Conservation (phyloP, 805 yeast species). For the Yarrowia sp. region DNA sequence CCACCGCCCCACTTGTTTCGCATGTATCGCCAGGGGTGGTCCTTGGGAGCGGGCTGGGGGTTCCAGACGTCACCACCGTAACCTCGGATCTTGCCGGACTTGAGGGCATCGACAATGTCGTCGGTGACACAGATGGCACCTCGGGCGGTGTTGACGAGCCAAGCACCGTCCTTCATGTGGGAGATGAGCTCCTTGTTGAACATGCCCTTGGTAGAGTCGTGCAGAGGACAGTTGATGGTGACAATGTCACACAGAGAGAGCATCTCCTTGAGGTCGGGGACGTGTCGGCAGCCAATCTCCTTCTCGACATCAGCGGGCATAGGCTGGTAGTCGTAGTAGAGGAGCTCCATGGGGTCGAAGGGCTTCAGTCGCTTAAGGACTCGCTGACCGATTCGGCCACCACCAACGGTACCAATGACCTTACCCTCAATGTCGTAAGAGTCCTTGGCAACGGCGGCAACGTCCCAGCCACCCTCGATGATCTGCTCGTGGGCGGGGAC, state of each 20-base stretch:
- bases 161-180: conserved; percentile 59
- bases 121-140: conserved; percentile 66
- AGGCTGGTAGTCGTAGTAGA: conserved; percentile 61
- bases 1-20: conserved; percentile 71
- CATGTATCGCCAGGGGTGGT: conserved; percentile 80
- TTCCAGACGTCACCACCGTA: conserved; percentile 63
- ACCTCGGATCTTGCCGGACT: conserved; percentile 59
- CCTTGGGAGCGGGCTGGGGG: conserved; percentile 57
- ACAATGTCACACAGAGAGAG: conserved; percentile 24
- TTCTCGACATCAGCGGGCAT: conserved; percentile 53
- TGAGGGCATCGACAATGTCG: conserved; percentile 56
- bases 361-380: conserved; percentile 59
- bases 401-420: conserved; percentile 64
- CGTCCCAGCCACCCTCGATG: conserved; percentile 58
- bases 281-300: conserved; percentile 57
- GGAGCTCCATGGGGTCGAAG: conserved; percentile 58
- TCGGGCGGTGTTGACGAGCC: conserved; percentile 66
- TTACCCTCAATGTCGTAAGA: conserved; percentile 55
- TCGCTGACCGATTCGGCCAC: conserved; percentile 69
- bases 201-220: conserved; percentile 37
- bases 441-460: conserved; percentile 56
- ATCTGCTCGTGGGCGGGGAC: conserved; percentile 54
- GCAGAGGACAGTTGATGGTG: conserved; percentile 35
- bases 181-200: conserved; percentile 30
- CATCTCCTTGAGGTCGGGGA: conserved; percentile 47